phyloP scores from a whole-genome alignment of 139 green algal genomes.

The Pleodorina starrii region DNA sequence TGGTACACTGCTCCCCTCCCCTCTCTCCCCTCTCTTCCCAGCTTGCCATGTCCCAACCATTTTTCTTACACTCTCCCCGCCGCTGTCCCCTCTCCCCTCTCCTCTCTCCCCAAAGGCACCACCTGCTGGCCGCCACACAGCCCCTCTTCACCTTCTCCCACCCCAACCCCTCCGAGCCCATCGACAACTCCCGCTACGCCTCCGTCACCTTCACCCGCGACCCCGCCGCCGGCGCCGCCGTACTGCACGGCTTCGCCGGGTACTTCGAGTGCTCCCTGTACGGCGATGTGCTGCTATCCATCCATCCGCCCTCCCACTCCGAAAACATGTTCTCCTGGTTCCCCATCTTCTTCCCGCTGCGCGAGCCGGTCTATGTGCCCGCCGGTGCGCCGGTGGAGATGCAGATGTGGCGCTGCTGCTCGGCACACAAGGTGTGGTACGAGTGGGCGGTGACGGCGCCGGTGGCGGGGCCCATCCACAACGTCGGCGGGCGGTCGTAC shows the following conservation, averaged over 20 bases:
- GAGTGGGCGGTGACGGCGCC: conserved; percentile 85
- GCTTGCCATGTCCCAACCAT: too few species aligned
- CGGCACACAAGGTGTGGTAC: conserved; percentile 93
- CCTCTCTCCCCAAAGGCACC: conserved; percentile 57
- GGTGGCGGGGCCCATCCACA: conserved; percentile 78
- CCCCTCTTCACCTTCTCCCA: conserved; percentile 95
- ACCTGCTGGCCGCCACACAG: conserved; percentile 70
- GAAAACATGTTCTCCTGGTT: conserved; percentile 95
- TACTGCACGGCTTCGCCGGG: conserved; percentile 94
- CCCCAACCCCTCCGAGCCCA: conserved; percentile 75
- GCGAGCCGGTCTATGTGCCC: conserved; percentile 79
- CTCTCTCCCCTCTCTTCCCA: too few species aligned
- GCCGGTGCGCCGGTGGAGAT: conserved; percentile 73
- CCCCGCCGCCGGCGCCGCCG: conserved; percentile 50
- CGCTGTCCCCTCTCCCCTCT: too few species aligned
- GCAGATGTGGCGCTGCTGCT: conserved; percentile 91
- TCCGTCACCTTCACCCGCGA: conserved; percentile 48
- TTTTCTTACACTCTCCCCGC: too few species aligned
- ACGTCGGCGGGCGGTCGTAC: conserved; percentile 84
- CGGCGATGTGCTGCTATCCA: conserved; percentile 89
- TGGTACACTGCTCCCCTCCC: too few species aligned
- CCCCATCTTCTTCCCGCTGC: conserved; percentile 98
- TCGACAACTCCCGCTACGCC: conserved; percentile 83
- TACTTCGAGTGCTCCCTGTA: conserved; percentile 98
- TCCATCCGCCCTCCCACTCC: conserved; percentile 80